Base-by-base conservation (phyloP, 352 stramenopile species). In the Globisporangium radiosum region DNA sequence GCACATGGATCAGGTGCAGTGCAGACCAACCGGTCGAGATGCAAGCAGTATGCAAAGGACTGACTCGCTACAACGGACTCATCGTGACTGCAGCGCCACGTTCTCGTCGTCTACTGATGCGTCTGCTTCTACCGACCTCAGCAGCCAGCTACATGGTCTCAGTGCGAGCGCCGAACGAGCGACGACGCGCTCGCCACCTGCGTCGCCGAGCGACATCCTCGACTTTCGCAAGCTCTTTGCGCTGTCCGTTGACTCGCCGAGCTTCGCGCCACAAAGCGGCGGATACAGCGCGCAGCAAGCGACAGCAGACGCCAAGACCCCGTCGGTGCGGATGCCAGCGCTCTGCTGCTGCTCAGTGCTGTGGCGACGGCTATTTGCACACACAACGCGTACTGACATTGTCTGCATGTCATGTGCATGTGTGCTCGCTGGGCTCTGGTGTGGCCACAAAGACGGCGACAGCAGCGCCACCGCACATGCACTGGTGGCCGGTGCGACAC, bases 401-500 rank as follows among this genome's bases (percentile, higher is more conserved):
- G 17, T 19, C 17, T 19, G 17, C 0, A 19, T 19, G 17, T 19
- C 17, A 19, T 19, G 17, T 19, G 17, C 17, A 19, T 19, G 17
- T 19, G 17, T 19, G 17, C 17, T 19, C 17, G 17, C 17, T 19
- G 17, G 17, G 17, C 17, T 19, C 17, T 19, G 17, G 17, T 19
- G 17, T 19, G 17, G 17, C 15, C 15, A 6, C 54, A 45, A 50
- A 64, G 59, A 51, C 47, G 52, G 78, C 78, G 63, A 85, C 83
- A 56, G 45, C 76, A 25, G 75, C 75, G 42, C 74, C 81, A 40
- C 74, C 81, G 5, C 81, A 90, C 68, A 90, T 90, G 81, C 69
- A 85, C 53, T 90, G 81, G 81, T 88, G 81, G 78, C 81, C 81
- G 66, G 81, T 90, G 76, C 63, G 47, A 57, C 25, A 3, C 11